These are phyloP conservation scores for Ricinus communis DNA, from an alignment of 345 rosid species.

Conservation along the genomic window DNA sequence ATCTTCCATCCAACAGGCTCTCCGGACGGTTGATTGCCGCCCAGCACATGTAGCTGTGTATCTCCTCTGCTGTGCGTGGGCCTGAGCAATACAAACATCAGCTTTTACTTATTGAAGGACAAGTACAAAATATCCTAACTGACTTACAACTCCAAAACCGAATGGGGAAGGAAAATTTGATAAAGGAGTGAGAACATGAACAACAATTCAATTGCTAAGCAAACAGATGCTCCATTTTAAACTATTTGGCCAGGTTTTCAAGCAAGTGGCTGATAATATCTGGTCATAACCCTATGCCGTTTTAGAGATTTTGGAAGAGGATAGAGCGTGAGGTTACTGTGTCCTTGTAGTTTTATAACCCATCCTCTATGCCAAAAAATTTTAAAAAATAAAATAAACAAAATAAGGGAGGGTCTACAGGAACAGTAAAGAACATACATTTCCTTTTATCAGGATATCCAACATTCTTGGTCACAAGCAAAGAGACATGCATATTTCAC, in stretches of 20 bases:
- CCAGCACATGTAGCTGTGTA: constrained; percentile 29
- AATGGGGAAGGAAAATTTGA: not conserved
- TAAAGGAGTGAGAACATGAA: not conserved
- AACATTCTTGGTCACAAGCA: not conserved
- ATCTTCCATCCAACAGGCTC: constrained; percentile 30
- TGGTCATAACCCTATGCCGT: not conserved
- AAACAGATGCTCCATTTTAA: not conserved
- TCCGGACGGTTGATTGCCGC: constrained; percentile 16
- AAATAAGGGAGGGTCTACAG: too few species aligned
- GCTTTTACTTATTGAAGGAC: constrained; percentile 19
- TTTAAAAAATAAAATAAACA: too few species aligned
- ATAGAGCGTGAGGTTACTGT: not conserved
- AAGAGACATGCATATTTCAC: not conserved
- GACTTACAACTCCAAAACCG: constrained; percentile 15
- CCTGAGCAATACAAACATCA: constrained; percentile 31
- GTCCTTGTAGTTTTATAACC: not conserved
- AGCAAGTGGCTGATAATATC: not conserved
- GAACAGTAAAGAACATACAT: too few species aligned
- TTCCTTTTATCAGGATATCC: not conserved
- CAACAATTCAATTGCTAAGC: not conserved
- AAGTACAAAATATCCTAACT: constrained; percentile 8
- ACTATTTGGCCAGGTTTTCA: not conserved
- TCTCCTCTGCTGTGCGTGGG: constrained; percentile 24
- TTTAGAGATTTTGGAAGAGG: not conserved
- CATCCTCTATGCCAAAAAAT: not conserved